Percentiles rank a stretch among this genome's conserved stretches.
phyloP scores from a whole-genome alignment of 805 yeast species.

The Barnettozyma vustinii region DNA sequence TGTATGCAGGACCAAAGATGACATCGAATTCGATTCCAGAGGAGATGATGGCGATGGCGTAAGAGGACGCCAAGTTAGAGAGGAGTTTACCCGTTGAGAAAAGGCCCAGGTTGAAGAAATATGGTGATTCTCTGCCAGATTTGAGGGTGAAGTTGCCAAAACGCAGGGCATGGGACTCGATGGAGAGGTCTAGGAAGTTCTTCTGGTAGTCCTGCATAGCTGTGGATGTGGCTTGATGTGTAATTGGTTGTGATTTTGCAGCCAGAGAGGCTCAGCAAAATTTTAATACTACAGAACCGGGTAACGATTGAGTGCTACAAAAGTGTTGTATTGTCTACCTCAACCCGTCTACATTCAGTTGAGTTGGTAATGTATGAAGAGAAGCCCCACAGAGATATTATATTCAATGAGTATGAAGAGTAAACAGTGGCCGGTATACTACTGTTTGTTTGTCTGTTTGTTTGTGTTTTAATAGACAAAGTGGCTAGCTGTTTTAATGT shows the following conservation, averaged over 20 bases:
- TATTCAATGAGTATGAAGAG: too few relatives aligned
- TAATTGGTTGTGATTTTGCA: background rate
- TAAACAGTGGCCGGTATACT: too few relatives aligned
- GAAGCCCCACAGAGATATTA: too few relatives aligned
- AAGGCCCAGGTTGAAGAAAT: slow-evolving; percentile 90
- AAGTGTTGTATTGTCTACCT: too few relatives aligned
- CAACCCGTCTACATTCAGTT: too few relatives aligned
- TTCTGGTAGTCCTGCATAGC: slow-evolving; percentile 44
- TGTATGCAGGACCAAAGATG: slow-evolving; percentile 95
- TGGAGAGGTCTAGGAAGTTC: slow-evolving; percentile 73
- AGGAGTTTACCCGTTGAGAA: slow-evolving; percentile 77
- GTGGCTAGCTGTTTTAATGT: too few relatives aligned
- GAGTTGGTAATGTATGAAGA: too few relatives aligned
- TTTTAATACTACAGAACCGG: too few relatives aligned
- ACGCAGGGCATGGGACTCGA: slow-evolving; percentile 74
- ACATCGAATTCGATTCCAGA: slow-evolving; percentile 84
- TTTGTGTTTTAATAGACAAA: too few relatives aligned
- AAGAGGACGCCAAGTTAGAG: slow-evolving; percentile 78
- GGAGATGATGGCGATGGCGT: slow-evolving; percentile 81
- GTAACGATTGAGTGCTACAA: too few relatives aligned
- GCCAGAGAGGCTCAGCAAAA: background rate
- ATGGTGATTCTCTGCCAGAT: slow-evolving; percentile 92
- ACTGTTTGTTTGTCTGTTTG: too few relatives aligned
- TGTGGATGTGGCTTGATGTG: background rate
- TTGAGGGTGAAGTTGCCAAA: slow-evolving; percentile 89